Evolutionary conservation across 2,329 filamentous ascomycete genomes (phyloP), one percentile per base, ranked within the genome.

Genomic region (Fusarium temperatum): DNA sequence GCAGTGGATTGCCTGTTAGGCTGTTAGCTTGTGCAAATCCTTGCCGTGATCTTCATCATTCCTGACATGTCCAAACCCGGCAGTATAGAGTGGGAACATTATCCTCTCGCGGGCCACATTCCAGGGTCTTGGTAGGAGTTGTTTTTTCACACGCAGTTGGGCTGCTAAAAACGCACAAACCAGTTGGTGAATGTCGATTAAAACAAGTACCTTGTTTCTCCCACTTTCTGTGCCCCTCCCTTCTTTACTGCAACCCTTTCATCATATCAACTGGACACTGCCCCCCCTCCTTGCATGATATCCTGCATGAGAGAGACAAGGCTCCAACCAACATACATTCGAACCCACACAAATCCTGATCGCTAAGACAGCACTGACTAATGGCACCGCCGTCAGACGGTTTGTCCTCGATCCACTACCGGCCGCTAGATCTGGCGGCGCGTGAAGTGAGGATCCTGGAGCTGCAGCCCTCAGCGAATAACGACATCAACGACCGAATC

Each of bases 381-480:
- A 77, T 77, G 66, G 55, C 61, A 44, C 68, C 70, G 59, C 70
- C 72, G 54, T 63, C 54, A 24, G 75, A 77, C 11, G 75, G 75
- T 22, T 28, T 70, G 18, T 62, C 75, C n/a, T 66, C 66, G 50
- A 77, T 77, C 53, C 70, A 64, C 22, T 77, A 77, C 41, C 72
- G 70, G n/a, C 57, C 74, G 15, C 54, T 77, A 38, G 62, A 77
- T 56, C 50, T 56, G 22, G 50, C 39, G 24, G 54, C 54, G 15
- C 67, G 70, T 9, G 72, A 77, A 35, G 51, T 77, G 22, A 72
- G 75, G 47, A 42, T 77, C n/a, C 58, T 77, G 8, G 75, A 77
- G 63, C 65, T 77, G 57, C 70, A 77, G 48, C 70, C 72, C 8
- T 56, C 75, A 5, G 51, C 75, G 3, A 70, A 58, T 32, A 72